Evolutionary conservation across 352 stramenopile species (phyloP).

Genomic region (Phytopythium chamaehyphon): DNA sequence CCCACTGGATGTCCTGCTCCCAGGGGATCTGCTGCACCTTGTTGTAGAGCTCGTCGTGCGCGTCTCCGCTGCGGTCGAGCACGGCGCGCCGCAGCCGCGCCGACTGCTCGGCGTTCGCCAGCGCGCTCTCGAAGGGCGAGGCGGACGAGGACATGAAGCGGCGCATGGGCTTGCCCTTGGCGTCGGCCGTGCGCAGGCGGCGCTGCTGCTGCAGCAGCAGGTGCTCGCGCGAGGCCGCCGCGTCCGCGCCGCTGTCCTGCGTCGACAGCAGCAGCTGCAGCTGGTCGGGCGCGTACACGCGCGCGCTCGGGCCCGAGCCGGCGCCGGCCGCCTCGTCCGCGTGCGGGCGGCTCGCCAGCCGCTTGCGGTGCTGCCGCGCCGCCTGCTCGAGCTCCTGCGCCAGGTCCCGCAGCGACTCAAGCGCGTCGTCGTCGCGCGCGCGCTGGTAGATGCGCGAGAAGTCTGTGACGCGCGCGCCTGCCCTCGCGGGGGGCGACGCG

Average conservation of each 20-base stretch:
- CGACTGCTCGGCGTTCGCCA: slow-evolving; percentile 7
- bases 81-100: slow-evolving; percentile 7
- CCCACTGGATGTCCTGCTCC: slow-evolving; percentile 83
- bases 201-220: slow-evolving; percentile 20
- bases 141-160: slow-evolving; percentile 55
- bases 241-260: slow-evolving; percentile 35
- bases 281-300: slow-evolving; percentile 53
- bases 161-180: slow-evolving; percentile 71
- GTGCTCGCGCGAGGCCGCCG: slow-evolving; percentile 38
- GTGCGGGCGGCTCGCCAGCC: slow-evolving; percentile 12
- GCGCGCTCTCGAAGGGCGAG: slow-evolving; percentile 55
- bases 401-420: slow-evolving; percentile 47
- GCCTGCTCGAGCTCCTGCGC: slow-evolving; percentile 53
- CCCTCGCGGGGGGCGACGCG: slow-evolving; percentile 9
- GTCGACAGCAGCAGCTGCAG: slow-evolving; percentile 59
- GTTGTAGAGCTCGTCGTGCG: slow-evolving; percentile 63
- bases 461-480: slow-evolving; percentile 21
- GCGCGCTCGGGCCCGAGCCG: no score
- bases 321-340: slow-evolving; percentile 10
- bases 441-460: slow-evolving; percentile 71
- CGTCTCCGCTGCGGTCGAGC: no score
- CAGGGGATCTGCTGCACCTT: slow-evolving; percentile 80
- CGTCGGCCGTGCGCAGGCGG: slow-evolving; percentile 17
- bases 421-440: slow-evolving; percentile 43
- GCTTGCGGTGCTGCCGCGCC: slow-evolving; percentile 27